Conservation (phyloP, 371 early-diverging fungal species). For the Aphelidium insulamus region DNA sequence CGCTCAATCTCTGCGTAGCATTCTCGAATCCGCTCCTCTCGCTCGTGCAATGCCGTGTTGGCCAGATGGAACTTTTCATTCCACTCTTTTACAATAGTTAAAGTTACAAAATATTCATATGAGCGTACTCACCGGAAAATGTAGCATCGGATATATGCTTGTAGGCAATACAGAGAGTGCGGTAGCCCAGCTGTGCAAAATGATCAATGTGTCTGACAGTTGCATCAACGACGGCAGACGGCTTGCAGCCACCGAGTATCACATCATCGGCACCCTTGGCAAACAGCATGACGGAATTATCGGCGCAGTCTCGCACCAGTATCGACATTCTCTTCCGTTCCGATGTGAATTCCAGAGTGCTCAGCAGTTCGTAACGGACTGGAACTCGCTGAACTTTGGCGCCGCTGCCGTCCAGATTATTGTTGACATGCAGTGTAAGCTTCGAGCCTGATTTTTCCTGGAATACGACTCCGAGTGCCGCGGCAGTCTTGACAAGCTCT, state of each 20-base stretch:
- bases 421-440: slow-evolving; percentile 9
- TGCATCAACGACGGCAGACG: not conserved
- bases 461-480: slow-evolving; percentile 54
- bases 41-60: slow-evolving; percentile 44
- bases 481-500: slow-evolving; percentile 70
- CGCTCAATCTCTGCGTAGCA: slow-evolving; percentile 58
- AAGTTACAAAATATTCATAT: slow-evolving; percentile 44
- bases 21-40: slow-evolving; percentile 51
- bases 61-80: slow-evolving; percentile 47
- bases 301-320: slow-evolving; percentile 23
- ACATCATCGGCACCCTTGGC: slow-evolving; percentile 63
- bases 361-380: slow-evolving; percentile 21
- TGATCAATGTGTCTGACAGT: not conserved
- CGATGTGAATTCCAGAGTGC: slow-evolving; percentile 39
- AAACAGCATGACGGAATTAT: slow-evolving; percentile 27
- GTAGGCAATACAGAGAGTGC: too few species aligned
- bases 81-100: slow-evolving; percentile 51
- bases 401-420: not conserved
- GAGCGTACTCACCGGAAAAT: too few species aligned
- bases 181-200: too few species aligned
- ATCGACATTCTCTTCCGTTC: slow-evolving; percentile 49
- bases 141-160: too few species aligned
- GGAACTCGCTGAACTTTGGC: too few species aligned
- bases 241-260: slow-evolving; percentile 15
- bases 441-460: slow-evolving; percentile 32